These are phyloP conservation scores for Talaromyces wortmannii DNA, from an alignment of 495 filamentous ascomycete species.

Conservation along the genomic window DNA sequence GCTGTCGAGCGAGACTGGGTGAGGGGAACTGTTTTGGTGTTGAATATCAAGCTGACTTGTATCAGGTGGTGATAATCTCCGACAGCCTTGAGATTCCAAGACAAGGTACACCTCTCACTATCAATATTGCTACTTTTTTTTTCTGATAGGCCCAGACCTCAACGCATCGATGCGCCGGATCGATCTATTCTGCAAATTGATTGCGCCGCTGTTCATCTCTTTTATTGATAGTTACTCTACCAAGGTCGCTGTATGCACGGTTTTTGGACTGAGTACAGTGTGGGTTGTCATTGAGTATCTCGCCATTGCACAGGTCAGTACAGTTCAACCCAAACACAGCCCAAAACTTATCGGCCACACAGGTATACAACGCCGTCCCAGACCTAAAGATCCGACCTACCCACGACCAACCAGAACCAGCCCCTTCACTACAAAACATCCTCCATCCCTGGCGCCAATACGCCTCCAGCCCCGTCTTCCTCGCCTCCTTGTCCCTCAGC, in stretches of 20 bases:
- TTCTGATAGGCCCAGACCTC: slow-evolving; percentile 13
- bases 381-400: neutral
- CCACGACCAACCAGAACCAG: neutral
- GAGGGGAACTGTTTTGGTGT: neutral
- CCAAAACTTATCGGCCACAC: neutral
- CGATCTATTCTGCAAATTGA: slow-evolving; percentile 59
- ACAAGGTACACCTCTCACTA: slow-evolving; percentile 19
- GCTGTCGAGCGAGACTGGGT: slow-evolving; percentile 58
- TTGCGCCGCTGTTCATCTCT: slow-evolving; percentile 50
- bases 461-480: slow-evolving; percentile 32
- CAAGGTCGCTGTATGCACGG: slow-evolving; percentile 40
- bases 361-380: slow-evolving; percentile 36
- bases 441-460: slow-evolving; percentile 29
- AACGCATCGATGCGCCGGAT: slow-evolving; percentile 59
- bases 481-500: slow-evolving; percentile 47
- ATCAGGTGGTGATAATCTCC: slow-evolving; percentile 36
- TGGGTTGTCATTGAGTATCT: slow-evolving; percentile 49
- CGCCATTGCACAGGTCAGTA: slow-evolving; percentile 43
- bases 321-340: neutral
- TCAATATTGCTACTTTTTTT: neutral
- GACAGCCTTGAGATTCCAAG: slow-evolving; percentile 24
- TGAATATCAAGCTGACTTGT: neutral
- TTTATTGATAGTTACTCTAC: slow-evolving; percentile 39
- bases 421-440: too few species aligned
- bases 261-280: slow-evolving; percentile 26